Conservation (phyloP, 2,329 filamentous ascomycete species). For the Botrytis aclada region DNA sequence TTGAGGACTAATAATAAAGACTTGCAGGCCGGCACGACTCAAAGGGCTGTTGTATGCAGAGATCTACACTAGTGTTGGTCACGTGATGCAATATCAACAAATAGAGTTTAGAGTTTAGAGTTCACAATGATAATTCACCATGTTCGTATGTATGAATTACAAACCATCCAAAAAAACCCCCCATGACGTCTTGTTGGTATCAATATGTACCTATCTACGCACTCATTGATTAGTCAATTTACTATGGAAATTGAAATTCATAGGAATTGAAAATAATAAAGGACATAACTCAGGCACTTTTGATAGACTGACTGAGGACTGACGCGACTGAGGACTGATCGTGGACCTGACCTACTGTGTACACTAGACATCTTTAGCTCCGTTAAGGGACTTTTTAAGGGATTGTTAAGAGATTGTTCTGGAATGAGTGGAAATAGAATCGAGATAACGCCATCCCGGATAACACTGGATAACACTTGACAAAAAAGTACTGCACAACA, state of each 20-base stretch:
- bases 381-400: background rate
- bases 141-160: background rate
- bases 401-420: background rate
- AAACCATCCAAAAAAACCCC: background rate
- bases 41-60: background rate
- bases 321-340: background rate
- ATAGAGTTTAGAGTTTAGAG: background rate
- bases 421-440: background rate
- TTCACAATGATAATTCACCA: background rate
- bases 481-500: background rate
- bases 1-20: background rate
- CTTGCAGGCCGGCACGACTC: background rate
- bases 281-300: no score
- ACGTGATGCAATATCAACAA: background rate
- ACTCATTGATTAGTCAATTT: background rate
- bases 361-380: background rate
- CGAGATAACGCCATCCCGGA: background rate
- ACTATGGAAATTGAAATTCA: background rate
- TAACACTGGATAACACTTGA: background rate
- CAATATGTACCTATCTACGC: background rate
- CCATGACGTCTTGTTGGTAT: background rate
- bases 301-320: background rate
- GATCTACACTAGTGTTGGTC: background rate
- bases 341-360: background rate
- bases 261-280: background rate